phyloP scores from a whole-genome alignment of 306 rosid species.

The Rubus parviflorus region DNA sequence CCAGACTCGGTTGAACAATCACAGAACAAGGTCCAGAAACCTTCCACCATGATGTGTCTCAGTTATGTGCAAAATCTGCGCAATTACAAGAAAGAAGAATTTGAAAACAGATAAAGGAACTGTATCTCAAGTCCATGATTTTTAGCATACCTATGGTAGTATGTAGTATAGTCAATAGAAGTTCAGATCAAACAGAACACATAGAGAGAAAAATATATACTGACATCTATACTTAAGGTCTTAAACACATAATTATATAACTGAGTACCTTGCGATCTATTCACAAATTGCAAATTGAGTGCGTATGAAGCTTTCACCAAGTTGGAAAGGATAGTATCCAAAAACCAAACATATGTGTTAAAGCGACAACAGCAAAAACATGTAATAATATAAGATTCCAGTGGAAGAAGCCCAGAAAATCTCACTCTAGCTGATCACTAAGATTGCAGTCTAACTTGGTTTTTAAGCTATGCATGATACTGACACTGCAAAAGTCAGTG shows the following conservation, averaged over 20 bases:
- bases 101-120: background rate
- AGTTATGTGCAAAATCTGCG: constrained; percentile 11
- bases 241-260: background rate
- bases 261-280: background rate
- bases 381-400: background rate
- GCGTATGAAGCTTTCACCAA: background rate
- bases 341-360: background rate
- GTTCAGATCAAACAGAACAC: background rate
- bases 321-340: background rate
- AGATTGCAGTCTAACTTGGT: background rate
- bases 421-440: background rate
- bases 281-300: background rate
- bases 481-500: background rate
- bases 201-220: background rate
- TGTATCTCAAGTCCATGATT: background rate
- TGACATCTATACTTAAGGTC: background rate
- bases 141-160: background rate
- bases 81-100: background rate
- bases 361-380: background rate
- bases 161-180: background rate
- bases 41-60: background rate
- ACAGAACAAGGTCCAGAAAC: constrained; percentile 21
- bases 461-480: background rate
- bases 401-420: background rate
- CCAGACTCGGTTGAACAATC: constrained; percentile 8